These are phyloP conservation scores for Pontederia crassipes DNA, from an alignment of 176 grass and related monocot genomes.

Conservation along the genomic window DNA sequence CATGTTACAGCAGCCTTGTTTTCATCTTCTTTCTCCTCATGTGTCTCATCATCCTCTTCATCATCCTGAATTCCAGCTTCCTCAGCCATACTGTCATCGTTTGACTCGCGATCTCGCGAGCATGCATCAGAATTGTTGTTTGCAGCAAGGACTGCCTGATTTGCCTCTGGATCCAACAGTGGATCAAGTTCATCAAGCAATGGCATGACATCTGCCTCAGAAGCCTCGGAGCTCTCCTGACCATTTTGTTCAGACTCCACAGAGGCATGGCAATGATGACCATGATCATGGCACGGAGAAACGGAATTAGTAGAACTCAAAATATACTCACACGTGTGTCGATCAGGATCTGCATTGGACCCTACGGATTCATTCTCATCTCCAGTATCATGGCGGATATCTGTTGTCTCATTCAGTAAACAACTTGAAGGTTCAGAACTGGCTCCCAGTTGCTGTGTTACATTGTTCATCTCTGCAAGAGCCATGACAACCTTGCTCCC, in stretches of 20 bases:
- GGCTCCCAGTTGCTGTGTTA: too few species aligned
- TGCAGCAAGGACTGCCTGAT: constrained; percentile 1
- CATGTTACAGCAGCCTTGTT: constrained; percentile 2
- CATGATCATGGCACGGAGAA: constrained; percentile 43
- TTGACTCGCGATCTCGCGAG: constrained; percentile 39
- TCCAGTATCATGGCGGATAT: too few species aligned
- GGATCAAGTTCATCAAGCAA: constrained; percentile 81
- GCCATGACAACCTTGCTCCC: too few species aligned
- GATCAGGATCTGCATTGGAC: constrained; percentile 14
- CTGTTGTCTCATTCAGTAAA: too few species aligned
- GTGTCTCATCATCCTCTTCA: not conserved
- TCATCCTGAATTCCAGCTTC: constrained; percentile 28
- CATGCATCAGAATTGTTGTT: constrained; percentile 32
- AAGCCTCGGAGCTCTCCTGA: constrained; percentile 76
- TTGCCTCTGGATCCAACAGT: constrained; percentile 30
- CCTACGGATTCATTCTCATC: too few species aligned
- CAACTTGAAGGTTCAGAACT: too few species aligned
- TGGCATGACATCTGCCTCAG: constrained; percentile 66
- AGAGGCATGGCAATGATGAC: constrained; percentile 40
- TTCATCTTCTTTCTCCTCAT: constrained; percentile 18
- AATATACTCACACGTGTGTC: constrained; percentile 15
- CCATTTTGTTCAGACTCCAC: constrained; percentile 66
- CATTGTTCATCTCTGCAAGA: too few species aligned
- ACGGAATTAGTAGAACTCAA: constrained; percentile 34
- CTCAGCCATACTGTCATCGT: constrained; percentile 44